Base-by-base conservation (phyloP, 2,329 filamentous ascomycete genomes). In the Lachnellula hyalina region DNA sequence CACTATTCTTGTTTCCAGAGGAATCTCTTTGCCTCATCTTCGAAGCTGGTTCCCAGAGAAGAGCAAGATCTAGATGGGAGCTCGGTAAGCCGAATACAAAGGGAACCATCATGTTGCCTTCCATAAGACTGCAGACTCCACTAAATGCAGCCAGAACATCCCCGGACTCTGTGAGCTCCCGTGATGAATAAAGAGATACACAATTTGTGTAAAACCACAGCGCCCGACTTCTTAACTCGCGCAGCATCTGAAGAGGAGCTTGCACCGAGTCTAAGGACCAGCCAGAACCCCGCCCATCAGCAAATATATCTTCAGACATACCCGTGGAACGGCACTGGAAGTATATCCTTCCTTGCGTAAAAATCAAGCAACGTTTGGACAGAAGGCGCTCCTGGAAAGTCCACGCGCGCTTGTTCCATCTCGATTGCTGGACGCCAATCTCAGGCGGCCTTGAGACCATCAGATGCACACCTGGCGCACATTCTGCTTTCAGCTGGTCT, bases 91-190 rank as follows among this genome's bases (percentile, higher is more conserved):
- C 69, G 34, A 63, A 67, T 8, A 67, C 47, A 32, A 32, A 32
- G 7, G 28, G 28, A 3, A 32, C 28, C 28, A 32, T 32, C 25
- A 70, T 63, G 4, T 64, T 61, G 1, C 65, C 64, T 7, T 49
- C 19, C 60, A 72, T 59, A 4, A 42, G 50, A 1, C 55, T 49
- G 5, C 61, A 55, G 14, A 73, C 61, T 6, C 70, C 70, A 12
- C 58, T 64, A 57, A 73, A 72, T 0, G 70, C 71, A 4, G 68
- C 64, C 7, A 72, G 58, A 23, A 71, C 66, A 49, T 72, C 70
- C 2, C 57, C 51, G 1, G 54, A 35, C 6, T 65, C 54, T 1
- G 62, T 63, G 7, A 72, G 60, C 5, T 61, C 47, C 9, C 71
- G 55, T 3, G 53, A 47, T 0, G 65, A 67, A 49, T 72, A 73